Base-by-base conservation (phyloP, 2,329 filamentous ascomycete genomes). In the Cordyceps pruinosa region DNA sequence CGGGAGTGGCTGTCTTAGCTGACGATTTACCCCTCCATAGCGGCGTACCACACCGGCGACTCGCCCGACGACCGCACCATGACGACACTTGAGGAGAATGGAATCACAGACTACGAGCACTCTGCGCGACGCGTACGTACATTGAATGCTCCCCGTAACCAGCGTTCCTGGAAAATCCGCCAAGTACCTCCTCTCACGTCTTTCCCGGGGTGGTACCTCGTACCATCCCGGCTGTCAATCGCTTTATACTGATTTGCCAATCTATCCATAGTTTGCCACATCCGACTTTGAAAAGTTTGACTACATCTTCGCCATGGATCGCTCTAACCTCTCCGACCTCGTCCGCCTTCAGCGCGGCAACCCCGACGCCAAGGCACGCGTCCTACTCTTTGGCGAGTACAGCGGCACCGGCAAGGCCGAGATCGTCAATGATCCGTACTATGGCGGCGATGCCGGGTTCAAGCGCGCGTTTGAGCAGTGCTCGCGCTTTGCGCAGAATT, bases 291-390 rank as follows among this genome's bases (percentile, higher is more conserved):
- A 85, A 57, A 79, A 81, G 17, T 97, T 97, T 67, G 90, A 97
- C 72, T 97, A 96, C 73, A 85, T 99, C 59, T 85, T 99, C 58
- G 92, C 89, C 60, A 99, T 99, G 94, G 94, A 99, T 69, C 78
- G 83, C 49, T 83, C 85, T 46, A 97, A 97, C 69, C 76, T 96
- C 45, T 77, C 79, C 9, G 83, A 95, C 66, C 73, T 96, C 58
- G 70, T 84, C 65, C 77, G 83, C 34, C 72, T 86, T 67, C 76
- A 83, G 61, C 74, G 78, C 59, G 77, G 82, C 62, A 82, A 81
- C 62, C 75, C 79, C n/a, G 77, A 80, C 34, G 70, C 77, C 32
- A 83, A 81, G 68, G 84, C 83, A 4, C 79, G 82, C 67, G 83
- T 96, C 54, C 86, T 89, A 78, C 74, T 97, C 49, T 97, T 94